Evolutionary conservation across 2,329 filamentous ascomycete species (phyloP), one percentile per base, ranked within the genome.

Genomic region (Aspergillus quadricinctus): DNA sequence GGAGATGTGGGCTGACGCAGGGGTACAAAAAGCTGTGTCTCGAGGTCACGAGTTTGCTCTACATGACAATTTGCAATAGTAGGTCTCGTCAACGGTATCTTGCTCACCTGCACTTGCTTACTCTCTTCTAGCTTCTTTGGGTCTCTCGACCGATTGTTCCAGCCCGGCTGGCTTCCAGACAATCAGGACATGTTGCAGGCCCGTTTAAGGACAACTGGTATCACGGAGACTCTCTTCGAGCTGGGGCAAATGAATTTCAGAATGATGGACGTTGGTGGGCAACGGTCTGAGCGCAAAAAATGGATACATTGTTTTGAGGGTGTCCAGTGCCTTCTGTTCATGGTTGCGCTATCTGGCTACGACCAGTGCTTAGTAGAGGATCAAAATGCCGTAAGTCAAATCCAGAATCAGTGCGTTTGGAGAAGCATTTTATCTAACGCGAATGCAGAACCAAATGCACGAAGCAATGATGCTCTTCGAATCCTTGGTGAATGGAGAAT

Each of bases 221-320:
- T 97, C 66, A 97, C 90, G 51, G 93, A 97, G 75, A 96, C 92
- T 2, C 84, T 93, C 60, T 97, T 97, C 74, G 91, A 96, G 72
- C 83, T 96, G 14, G 92, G 92, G 59, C 88, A 93, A 69, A 83
- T 97, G 66, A 96, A 92, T 61, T 97, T 97, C 77, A 88, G 92
- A 67, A 97, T 97, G 92, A 96, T 96, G 75, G 92, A 96, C 69
- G 92, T 96, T 49, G 92, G 92, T 72, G 92, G 92, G 56, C 92
- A 96, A 72, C 83, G 92, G 66, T 96, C 92, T 28, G 92, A 96
- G 76, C 88, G 92, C 60, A 96, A 96, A 83, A 96, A 96, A 80
- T 96, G 92, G 92, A 96, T 96, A 61, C 92, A 96, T 73, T 94
- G 92, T 71, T 96, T 96, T 71, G 92, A 96, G 73, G 94, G 94